Conservation (phyloP, 495 filamentous ascomycete genomes). For the Massariosphaeria phaeospora region DNA sequence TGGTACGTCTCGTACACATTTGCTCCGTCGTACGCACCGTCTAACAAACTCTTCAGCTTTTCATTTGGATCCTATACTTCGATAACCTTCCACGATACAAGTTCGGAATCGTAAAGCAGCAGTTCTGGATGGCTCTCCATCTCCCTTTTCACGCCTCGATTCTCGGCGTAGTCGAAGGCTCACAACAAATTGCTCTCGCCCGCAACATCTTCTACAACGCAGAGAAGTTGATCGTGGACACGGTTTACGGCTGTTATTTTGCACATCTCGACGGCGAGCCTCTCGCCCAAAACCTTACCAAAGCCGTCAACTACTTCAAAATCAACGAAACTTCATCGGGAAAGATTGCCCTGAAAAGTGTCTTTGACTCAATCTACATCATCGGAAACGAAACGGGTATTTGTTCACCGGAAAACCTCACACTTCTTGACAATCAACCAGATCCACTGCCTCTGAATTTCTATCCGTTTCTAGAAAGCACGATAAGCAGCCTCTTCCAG, state of each 20-base stretch:
- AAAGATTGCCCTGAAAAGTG: background rate
- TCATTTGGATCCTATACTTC: slow-evolving; percentile 29
- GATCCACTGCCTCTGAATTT: background rate
- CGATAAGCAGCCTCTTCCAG: background rate
- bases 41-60: slow-evolving; percentile 7
- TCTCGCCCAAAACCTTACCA: slow-evolving; percentile 2
- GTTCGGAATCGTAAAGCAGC: slow-evolving; percentile 24
- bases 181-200: slow-evolving; percentile 26
- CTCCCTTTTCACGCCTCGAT: slow-evolving; percentile 29
- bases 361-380: background rate
- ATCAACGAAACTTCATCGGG: background rate
- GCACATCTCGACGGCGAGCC: slow-evolving; percentile 15
- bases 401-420: slow-evolving; percentile 8
- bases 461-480: background rate
- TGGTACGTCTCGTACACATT: slow-evolving; percentile 14
- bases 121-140: slow-evolving; percentile 25
- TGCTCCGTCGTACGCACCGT: background rate
- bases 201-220: slow-evolving; percentile 9
- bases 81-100: slow-evolving; percentile 19
- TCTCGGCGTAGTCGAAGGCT: slow-evolving; percentile 27
- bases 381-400: slow-evolving; percentile 14
- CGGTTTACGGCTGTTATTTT: slow-evolving; percentile 1
- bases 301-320: slow-evolving; percentile 11
- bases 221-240: background rate
- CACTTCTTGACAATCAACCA: background rate